These are phyloP conservation scores for Backusella psychrophila DNA, from an alignment of 192 early-diverging fungal species.

Conservation along the genomic window DNA sequence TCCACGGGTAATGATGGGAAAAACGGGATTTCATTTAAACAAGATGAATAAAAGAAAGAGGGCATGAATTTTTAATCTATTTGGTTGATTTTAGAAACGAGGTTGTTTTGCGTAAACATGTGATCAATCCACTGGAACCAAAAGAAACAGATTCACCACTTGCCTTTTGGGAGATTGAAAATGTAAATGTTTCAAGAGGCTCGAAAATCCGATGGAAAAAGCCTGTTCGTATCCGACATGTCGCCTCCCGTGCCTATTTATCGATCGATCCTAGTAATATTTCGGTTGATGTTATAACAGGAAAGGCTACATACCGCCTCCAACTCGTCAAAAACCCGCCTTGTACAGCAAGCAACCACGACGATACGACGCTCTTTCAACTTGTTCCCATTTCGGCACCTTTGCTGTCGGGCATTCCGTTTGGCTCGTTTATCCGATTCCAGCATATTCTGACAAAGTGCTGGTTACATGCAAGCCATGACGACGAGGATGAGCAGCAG, in stretches of 20 bases:
- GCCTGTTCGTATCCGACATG: slow-evolving; percentile 25
- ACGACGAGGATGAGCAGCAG: slow-evolving; percentile 3
- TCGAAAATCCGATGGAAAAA: slow-evolving; percentile 20
- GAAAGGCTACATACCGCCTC: slow-evolving; percentile 15
- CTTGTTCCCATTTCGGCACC: slow-evolving; percentile 13
- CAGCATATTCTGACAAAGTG: slow-evolving; percentile 19
- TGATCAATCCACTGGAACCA: slow-evolving; percentile 28
- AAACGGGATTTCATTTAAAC: not conserved
- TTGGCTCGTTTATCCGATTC: slow-evolving; percentile 19
- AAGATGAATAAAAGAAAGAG: not conserved
- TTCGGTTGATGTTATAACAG: slow-evolving; percentile 6
- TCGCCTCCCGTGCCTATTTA: slow-evolving; percentile 21
- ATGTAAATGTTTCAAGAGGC: slow-evolving; percentile 2
- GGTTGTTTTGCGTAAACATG: slow-evolving; percentile 20
- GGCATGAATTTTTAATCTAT: not conserved
- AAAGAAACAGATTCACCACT: slow-evolving; percentile 30
- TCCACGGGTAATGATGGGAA: not conserved
- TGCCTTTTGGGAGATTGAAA: slow-evolving; percentile 31
- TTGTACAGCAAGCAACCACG: not conserved
- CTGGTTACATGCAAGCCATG: slow-evolving; percentile 18
- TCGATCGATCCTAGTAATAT: slow-evolving; percentile 26
- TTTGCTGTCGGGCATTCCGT: not conserved
- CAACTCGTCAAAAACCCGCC: slow-evolving; percentile 15
- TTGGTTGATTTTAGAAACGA: slow-evolving; percentile 9
- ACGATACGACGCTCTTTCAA: slow-evolving; percentile 20